Percentiles rank a stretch among this genome's conserved stretches.
These are phyloP conservation scores for Macroventuria anomochaeta DNA, from an alignment of 2,329 filamentous ascomycete species.

Conservation along the genomic window DNA sequence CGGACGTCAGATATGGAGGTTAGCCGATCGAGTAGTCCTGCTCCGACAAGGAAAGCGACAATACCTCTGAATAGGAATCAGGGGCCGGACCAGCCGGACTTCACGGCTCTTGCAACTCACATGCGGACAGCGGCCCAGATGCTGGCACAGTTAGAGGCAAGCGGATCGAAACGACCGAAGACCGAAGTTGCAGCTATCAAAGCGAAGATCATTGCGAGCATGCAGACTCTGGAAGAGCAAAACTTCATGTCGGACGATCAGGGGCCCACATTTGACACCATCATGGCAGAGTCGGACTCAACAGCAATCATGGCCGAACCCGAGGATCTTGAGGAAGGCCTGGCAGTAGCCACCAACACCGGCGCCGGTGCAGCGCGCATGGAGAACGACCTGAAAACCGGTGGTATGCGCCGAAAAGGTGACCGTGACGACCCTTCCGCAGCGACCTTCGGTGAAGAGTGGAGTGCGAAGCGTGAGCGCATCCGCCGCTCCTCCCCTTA, in stretches of 20 bases:
- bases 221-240: constrained; percentile 86
- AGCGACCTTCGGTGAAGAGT: constrained; percentile 85
- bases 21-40: constrained; percentile 73
- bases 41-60: constrained; percentile 65
- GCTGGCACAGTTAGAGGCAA: constrained; percentile 82
- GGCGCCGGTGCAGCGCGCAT: constrained; percentile 80
- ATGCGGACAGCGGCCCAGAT: constrained; percentile 89
- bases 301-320: constrained; percentile 56
- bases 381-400: constrained; percentile 89
- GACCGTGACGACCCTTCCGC: constrained; percentile 86
- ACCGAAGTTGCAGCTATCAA: constrained; percentile 83
- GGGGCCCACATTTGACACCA: constrained; percentile 79
- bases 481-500: constrained; percentile 84
- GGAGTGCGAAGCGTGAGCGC: constrained; percentile 82
- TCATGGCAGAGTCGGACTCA: constrained; percentile 75
- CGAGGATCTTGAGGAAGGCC: constrained; percentile 64
- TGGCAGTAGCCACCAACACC: constrained; percentile 63
- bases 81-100: constrained; percentile 74
- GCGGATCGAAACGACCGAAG: constrained; percentile 78
- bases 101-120: constrained; percentile 82
- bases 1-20: constrained; percentile 72
- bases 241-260: constrained; percentile 78
- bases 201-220: constrained; percentile 86
- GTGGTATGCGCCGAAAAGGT: constrained; percentile 78
- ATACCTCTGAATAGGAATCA: constrained; percentile 60